Evolutionary conservation across 2,329 filamentous ascomycete genomes (phyloP), one percentile per base, ranked within the genome.

Genomic region (Metarhizium guizhouense): DNA sequence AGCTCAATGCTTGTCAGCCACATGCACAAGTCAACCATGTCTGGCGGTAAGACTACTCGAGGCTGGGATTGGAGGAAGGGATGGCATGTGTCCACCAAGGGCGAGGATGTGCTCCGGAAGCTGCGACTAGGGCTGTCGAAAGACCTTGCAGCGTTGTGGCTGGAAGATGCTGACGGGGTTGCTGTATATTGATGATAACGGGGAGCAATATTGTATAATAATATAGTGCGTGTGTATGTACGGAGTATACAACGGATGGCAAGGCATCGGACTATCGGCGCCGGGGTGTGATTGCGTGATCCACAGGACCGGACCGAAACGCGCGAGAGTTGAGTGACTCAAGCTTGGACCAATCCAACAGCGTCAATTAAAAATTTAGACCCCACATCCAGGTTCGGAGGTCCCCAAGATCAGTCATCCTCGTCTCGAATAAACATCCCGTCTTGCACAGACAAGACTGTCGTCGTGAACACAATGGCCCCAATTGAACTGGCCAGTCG

Each of bases 11-110:
- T 92, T 40, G 82, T 78, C 10, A 83, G 77, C 57, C 81, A 83
- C 64, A 68, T 84, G 63, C 81, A 80, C 65, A 81, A 81, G 61
- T 85, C 82, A 13, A 76, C 84, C 52, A 72, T 74, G n/a, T 74
- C 76, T 20, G 82, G 80, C 6, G 72, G 72, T n/a, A 71, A 78
- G 54, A 70, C 76, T 6, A 77, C 81, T 60, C 75, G 87, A 54
- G 83, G 83, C 13, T 91, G 87, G 88, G 86, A 92, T 70, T 92
- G 88, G 90, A 76, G 89, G 62, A 75, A 74, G 69, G 88, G 88
- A 85, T 74, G 95, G 87, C 85, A 75, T 83, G 65, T 80, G 34
- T 77, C 76, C 11, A 82, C 80, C 18, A 83, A 74, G 59, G 87
- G 84, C 0, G 77, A 78, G 51, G 87, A 93, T 59, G 76, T 96